These are phyloP conservation scores for Secale cereale DNA, from an alignment of 176 grass and related monocot genomes.

Conservation along the genomic window DNA sequence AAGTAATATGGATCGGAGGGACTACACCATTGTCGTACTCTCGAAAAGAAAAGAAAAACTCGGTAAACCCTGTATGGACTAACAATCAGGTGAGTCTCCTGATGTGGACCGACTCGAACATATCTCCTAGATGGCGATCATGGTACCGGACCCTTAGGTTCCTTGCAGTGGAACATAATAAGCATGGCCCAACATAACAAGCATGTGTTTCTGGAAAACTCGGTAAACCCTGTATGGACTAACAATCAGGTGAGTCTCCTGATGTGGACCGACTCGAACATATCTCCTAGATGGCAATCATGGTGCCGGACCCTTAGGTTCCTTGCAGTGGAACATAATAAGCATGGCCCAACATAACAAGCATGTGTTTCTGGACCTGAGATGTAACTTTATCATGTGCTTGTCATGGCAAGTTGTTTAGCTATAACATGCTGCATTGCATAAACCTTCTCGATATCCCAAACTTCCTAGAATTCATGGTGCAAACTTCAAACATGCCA, in stretches of 20 bases:
- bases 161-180: background rate
- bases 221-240: background rate
- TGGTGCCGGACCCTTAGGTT: background rate
- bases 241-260: background rate
- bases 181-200: background rate
- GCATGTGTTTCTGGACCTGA: background rate
- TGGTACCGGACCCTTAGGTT: background rate
- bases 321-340: background rate
- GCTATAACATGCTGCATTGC: slow-evolving; percentile 6
- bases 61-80: background rate
- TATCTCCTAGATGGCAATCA: background rate
- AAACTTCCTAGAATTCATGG: background rate
- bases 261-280: background rate
- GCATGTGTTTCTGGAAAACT: background rate
- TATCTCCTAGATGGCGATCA: background rate
- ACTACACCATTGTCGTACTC: no score
- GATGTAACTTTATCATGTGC: background rate
- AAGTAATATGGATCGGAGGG: no score
- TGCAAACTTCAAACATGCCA: background rate
- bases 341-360: background rate
- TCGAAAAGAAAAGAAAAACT: background rate
- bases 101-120: background rate
- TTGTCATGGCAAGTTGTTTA: background rate
- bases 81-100: background rate
- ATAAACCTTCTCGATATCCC: background rate